These are phyloP conservation scores for Starmerella powellii DNA, from an alignment of 805 yeast species.

Conservation along the genomic window DNA sequence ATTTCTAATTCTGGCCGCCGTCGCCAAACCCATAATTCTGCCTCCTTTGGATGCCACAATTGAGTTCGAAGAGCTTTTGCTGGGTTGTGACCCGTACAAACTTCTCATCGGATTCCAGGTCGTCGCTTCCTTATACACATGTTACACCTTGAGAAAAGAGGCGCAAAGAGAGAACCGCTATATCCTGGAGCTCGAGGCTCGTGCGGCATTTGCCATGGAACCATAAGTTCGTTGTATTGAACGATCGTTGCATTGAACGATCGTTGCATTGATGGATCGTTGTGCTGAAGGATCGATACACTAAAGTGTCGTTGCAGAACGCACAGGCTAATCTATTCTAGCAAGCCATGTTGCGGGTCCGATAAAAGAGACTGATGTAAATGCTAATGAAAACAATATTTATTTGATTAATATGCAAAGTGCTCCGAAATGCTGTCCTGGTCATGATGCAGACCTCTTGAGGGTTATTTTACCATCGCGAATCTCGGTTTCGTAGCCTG, in stretches of 20 bases:
- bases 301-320: no score
- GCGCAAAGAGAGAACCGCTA: conserved; percentile 4
- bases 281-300: no score
- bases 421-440: not conserved
- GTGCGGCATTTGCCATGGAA: conserved; percentile 4
- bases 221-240: conserved; percentile 13
- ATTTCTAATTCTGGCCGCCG: not conserved
- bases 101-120: conserved; percentile 1
- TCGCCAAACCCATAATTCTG: conserved; percentile 4
- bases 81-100: conserved; percentile 1
- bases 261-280: no score
- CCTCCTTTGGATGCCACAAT: conserved; percentile 8
- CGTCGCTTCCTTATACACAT: conserved; percentile 1
- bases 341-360: no score
- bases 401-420: not conserved
- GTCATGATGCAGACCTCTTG: no score
- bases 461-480: conserved; percentile 66
- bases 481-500: conserved; percentile 68
- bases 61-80: conserved; percentile 3
- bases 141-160: not conserved
- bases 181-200: conserved; percentile 12
- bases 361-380: no score
- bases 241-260: no score
- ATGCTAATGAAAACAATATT: not conserved
- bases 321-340: no score